Conservation (phyloP, 257 asterid species). For the Solanum sejunctum region DNA sequence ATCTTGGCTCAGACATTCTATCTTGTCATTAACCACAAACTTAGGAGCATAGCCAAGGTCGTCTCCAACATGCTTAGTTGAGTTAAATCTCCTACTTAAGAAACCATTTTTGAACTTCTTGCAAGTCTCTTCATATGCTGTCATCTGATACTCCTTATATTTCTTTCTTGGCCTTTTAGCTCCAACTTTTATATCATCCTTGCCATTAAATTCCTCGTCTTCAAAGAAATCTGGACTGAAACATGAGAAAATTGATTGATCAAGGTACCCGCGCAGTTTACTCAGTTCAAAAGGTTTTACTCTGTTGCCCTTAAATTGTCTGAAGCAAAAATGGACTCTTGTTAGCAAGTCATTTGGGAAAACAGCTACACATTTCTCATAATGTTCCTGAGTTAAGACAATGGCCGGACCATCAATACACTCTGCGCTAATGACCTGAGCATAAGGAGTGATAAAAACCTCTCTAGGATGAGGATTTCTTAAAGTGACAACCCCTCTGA, state of each 20-base stretch:
- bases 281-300: constrained; percentile 74
- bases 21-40: constrained; percentile 44
- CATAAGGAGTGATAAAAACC: constrained; percentile 80
- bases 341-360: constrained; percentile 65
- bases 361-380: constrained; percentile 71
- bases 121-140: constrained; percentile 28
- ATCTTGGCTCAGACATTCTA: constrained; percentile 86
- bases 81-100: constrained; percentile 21
- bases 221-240: constrained; percentile 86
- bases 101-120: constrained; percentile 30
- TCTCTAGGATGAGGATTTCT: constrained; percentile 74
- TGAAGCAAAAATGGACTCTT: constrained; percentile 68
- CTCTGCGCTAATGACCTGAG: constrained; percentile 92
- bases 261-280: constrained; percentile 68
- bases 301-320: constrained; percentile 76
- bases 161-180: constrained; percentile 52
- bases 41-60: constrained; percentile 16
- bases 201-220: constrained; percentile 65
- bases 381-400: constrained; percentile 73
- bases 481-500: constrained; percentile 53
- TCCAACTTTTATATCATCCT: constrained; percentile 65
- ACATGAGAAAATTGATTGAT: constrained; percentile 81
- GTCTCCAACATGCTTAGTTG: constrained; percentile 34
- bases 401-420: constrained; percentile 95
- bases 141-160: constrained; percentile 35